phyloP scores from a whole-genome alignment of 73 alveolate genomes.

The Blepharisma japonicum region DNA sequence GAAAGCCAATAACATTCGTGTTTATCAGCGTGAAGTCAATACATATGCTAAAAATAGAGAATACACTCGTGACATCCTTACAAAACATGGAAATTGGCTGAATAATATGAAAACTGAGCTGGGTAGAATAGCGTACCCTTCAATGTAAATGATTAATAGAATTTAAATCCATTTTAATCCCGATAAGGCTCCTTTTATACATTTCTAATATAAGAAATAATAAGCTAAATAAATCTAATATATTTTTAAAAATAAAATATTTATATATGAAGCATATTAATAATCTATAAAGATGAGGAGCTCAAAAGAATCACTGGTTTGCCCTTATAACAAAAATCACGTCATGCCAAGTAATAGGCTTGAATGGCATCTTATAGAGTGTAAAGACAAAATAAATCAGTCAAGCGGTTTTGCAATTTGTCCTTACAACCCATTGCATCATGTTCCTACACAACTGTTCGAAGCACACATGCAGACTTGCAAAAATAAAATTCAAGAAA shows the following conservation, averaged over 20 bases:
- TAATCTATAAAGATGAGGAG: too few species aligned
- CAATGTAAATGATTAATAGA: too few species aligned
- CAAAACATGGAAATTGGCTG: constrained; percentile 26
- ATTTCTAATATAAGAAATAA: too few species aligned
- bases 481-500: neutral
- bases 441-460: constrained; percentile 16
- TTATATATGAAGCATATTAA: too few species aligned
- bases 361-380: constrained; percentile 19
- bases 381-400: constrained; percentile 10
- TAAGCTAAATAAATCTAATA: too few species aligned
- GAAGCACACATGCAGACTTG: constrained; percentile 29
- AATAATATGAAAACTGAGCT: constrained; percentile 24
- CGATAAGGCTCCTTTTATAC: too few species aligned
- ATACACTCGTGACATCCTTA: neutral
- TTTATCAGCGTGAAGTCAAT: constrained; percentile 25
- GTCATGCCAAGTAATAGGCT: neutral
- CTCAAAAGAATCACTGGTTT: neutral
- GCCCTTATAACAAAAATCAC: constrained; percentile 7
- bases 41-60: neutral
- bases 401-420: neutral
- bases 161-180: too few species aligned
- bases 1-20: neutral
- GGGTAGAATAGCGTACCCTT: too few species aligned
- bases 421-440: constrained; percentile 23
- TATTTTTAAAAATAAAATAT: too few species aligned